Evolutionary conservation across 2,329 filamentous ascomycete species (phyloP).

Genomic region (Aspergillus ochraceus): DNA sequence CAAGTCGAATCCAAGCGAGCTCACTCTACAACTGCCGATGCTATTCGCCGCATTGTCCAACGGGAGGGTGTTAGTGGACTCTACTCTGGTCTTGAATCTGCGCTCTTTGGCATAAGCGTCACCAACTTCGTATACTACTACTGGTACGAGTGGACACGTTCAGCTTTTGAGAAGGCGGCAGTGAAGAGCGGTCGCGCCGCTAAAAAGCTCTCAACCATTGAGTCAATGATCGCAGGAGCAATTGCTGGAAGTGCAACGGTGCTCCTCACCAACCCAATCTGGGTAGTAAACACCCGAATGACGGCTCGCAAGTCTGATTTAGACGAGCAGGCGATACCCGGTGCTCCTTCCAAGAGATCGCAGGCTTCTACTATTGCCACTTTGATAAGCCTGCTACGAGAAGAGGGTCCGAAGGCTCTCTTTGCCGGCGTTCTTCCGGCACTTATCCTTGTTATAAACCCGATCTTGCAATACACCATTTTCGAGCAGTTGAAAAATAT

Average conservation of each 20-base stretch:
- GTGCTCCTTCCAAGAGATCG: constrained; percentile 49
- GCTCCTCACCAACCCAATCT: constrained; percentile 96
- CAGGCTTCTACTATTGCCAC: constrained; percentile 75
- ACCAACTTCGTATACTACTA: constrained; percentile 99
- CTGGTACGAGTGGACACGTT: constrained; percentile 97
- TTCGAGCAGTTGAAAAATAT: constrained; percentile 97
- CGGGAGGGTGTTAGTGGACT: constrained; percentile 87
- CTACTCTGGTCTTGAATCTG: constrained; percentile 90
- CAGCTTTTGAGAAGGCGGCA: constrained; percentile 77
- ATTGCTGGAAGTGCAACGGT: constrained; percentile 93
- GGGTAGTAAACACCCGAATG: constrained; percentile 98
- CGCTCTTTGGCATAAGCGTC: constrained; percentile 94
- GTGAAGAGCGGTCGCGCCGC: constrained; percentile 68
- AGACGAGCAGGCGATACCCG: constrained; percentile 44
- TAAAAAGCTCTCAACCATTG: constrained; percentile 83
- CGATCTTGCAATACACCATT: constrained; percentile 96
- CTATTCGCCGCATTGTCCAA: constrained; percentile 81
- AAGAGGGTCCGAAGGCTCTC: constrained; percentile 81
- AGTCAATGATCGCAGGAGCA: constrained; percentile 93
- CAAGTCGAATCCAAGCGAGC: constrained; percentile 97
- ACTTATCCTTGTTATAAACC: constrained; percentile 93
- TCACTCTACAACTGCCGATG: constrained; percentile 78
- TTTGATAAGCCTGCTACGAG: constrained; percentile 72
- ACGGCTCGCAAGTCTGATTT: constrained; percentile 75
- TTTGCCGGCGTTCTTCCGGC: constrained; percentile 93